Evolutionary conservation across 768 basidiomycete species (phyloP).

Genomic region (Leucocoprinus birnbaumii): DNA sequence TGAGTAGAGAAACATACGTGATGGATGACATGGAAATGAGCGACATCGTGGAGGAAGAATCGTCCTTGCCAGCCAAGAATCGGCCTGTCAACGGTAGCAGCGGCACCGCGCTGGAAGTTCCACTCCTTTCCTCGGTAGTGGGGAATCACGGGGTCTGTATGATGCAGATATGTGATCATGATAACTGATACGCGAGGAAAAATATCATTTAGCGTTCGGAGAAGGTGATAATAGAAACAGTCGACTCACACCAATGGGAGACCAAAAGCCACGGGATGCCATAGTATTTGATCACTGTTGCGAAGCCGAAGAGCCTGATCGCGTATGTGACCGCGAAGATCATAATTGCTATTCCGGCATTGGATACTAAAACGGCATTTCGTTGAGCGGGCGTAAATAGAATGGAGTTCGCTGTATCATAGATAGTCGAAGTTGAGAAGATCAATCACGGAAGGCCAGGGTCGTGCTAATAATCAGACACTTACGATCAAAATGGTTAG

Average conservation of each 20-base stretch:
- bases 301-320: constrained; percentile 32
- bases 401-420: constrained; percentile 44
- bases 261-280: constrained; percentile 54
- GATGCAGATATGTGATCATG: constrained; percentile 63
- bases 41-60: constrained; percentile 67
- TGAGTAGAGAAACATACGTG: constrained; percentile 35
- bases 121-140: constrained; percentile 57
- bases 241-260: constrained; percentile 48
- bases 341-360: constrained; percentile 53
- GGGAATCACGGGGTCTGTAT: constrained; percentile 56
- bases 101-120: constrained; percentile 62
- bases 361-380: constrained; percentile 51
- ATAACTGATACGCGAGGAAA: constrained; percentile 27
- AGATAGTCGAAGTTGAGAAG: constrained; percentile 3
- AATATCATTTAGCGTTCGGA: background rate
- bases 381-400: constrained; percentile 53
- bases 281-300: constrained; percentile 46
- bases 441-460: background rate
- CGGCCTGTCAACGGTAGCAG: constrained; percentile 54
- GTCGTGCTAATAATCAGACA: constrained; percentile 11
- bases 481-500: constrained; percentile 67
- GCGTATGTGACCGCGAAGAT: constrained; percentile 35
- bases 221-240: no score
- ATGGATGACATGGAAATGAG: constrained; percentile 63
- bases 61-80: constrained; percentile 64